phyloP scores from a whole-genome alignment of 2,329 filamentous ascomycete genomes.

The Aspergillus ochraceoroseus region DNA sequence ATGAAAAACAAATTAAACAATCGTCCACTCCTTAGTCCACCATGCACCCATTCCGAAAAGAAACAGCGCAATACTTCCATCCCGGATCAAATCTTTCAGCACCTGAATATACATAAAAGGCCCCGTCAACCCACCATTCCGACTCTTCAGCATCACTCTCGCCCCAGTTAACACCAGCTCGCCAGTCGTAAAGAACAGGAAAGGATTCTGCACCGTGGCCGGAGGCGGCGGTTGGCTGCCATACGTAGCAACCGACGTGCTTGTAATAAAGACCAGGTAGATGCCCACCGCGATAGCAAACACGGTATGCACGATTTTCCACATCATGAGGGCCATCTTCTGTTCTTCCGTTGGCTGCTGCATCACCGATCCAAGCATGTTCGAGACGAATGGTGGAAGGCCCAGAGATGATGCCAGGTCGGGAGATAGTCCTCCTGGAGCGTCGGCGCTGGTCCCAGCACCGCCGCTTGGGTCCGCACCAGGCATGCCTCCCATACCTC shows the following conservation, averaged over 20 bases:
- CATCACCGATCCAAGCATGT: conserved; percentile 36
- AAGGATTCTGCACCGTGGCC: conserved; percentile 44
- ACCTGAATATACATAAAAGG: conserved; percentile 36
- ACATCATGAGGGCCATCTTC: conserved; percentile 40
- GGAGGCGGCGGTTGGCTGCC: conserved; percentile 42
- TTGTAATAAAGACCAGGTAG: conserved; percentile 46
- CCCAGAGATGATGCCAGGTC: conserved; percentile 44
- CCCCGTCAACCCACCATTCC: conserved; percentile 27
- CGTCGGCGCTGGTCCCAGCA: not conserved
- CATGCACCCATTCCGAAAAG: conserved; percentile 43
- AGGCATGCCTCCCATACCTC: conserved; percentile 32
- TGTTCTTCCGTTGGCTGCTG: conserved; percentile 38
- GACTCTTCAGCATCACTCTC: conserved; percentile 30
- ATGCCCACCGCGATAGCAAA: conserved; percentile 54
- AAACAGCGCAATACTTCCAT: conserved; percentile 46
- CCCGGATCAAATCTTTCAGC: conserved; percentile 38
- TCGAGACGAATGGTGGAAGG: conserved; percentile 38
- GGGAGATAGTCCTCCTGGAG: conserved; percentile 7
- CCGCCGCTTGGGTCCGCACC: conserved; percentile 11
- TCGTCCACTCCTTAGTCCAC: conserved; percentile 35
- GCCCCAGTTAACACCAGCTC: conserved; percentile 42
- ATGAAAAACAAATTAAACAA: not conserved
- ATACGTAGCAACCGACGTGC: conserved; percentile 36
- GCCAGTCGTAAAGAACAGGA: conserved; percentile 45
- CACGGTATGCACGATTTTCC: conserved; percentile 56